Evolutionary conservation across 1,284 basidiomycete genomes (phyloP).

Genomic region (Golubevia pallescens): DNA sequence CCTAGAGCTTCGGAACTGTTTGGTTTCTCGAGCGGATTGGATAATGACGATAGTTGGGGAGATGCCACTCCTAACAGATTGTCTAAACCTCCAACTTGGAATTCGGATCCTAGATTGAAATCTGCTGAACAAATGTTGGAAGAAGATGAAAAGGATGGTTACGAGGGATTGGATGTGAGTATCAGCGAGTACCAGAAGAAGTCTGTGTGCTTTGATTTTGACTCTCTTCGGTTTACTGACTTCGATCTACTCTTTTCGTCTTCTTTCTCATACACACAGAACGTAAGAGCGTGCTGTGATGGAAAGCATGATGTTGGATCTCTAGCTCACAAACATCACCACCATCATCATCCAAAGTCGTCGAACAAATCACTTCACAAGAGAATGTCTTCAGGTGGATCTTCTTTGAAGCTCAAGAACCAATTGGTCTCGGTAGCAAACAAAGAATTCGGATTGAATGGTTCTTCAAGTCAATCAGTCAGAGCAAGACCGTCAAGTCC

Average conservation of each 20-base stretch:
- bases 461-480: too few species aligned
- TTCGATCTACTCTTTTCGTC: too few species aligned
- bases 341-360: slow-evolving; percentile 7
- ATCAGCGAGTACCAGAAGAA: background rate
- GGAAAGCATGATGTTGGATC: slow-evolving; percentile 50
- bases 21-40: background rate
- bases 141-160: slow-evolving; percentile 43
- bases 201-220: too few species aligned
- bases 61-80: background rate
- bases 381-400: too few species aligned
- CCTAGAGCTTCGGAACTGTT: background rate
- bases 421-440: too few species aligned
- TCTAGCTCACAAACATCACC: slow-evolving; percentile 34
- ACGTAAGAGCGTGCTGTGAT: slow-evolving; percentile 53
- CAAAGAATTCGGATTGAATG: too few species aligned
- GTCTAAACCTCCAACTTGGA: background rate
- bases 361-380: too few species aligned
- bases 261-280: slow-evolving; percentile 12
- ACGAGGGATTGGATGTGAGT: slow-evolving; percentile 37
- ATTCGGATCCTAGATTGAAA: slow-evolving; percentile 31
- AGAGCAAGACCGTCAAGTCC: too few species aligned
- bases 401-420: too few species aligned
- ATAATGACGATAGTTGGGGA: background rate
- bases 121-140: slow-evolving; percentile 57
- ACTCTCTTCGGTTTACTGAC: background rate